Evolutionary conservation across 441 rosid genomes (phyloP).

Genomic region (Metrosideros polymorpha): DNA sequence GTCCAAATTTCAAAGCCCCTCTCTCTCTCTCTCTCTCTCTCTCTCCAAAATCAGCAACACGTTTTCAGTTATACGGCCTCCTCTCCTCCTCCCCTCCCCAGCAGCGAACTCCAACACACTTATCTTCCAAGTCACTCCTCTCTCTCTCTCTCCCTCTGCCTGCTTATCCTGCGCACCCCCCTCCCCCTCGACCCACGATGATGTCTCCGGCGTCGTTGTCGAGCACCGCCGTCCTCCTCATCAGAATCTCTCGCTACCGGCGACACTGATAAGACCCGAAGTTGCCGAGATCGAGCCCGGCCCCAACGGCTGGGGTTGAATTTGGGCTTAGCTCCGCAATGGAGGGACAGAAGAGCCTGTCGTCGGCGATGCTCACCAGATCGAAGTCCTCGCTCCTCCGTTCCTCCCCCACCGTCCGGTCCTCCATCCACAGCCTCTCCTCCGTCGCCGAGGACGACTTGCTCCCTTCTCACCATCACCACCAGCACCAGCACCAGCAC

Average conservation of each 20-base stretch:
- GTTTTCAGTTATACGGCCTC: background rate
- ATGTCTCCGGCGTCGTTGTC: slow-evolving; percentile 34
- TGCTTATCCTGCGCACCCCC: slow-evolving; percentile 23
- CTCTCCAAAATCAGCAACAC: background rate
- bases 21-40: slow-evolving; percentile 5
- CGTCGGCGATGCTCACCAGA: slow-evolving; percentile 49
- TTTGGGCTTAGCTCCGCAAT: slow-evolving; percentile 8
- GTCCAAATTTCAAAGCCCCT: slow-evolving; percentile 13
- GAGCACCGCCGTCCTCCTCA: slow-evolving; percentile 10
- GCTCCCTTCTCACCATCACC: slow-evolving; percentile 4
- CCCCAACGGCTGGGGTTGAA: slow-evolving; percentile 7
- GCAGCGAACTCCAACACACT: background rate
- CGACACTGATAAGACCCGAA: slow-evolving; percentile 2
- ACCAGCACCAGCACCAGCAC: background rate
- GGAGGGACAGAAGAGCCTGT: slow-evolving; percentile 57
- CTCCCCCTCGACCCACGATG: background rate
- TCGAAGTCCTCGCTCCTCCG: slow-evolving; percentile 79
- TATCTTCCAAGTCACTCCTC: slow-evolving; percentile 1
- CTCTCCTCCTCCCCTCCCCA: background rate
- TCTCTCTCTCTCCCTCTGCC: background rate
- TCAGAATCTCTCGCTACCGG: slow-evolving; percentile 44
- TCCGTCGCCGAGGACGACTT: slow-evolving; percentile 48
- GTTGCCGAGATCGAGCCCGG: background rate
- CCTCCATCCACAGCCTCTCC: slow-evolving; percentile 75
- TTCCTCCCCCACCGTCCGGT: slow-evolving; percentile 71